Evolutionary conservation across 2,329 filamentous ascomycete species (phyloP).

Genomic region (Thyridium curvatum): DNA sequence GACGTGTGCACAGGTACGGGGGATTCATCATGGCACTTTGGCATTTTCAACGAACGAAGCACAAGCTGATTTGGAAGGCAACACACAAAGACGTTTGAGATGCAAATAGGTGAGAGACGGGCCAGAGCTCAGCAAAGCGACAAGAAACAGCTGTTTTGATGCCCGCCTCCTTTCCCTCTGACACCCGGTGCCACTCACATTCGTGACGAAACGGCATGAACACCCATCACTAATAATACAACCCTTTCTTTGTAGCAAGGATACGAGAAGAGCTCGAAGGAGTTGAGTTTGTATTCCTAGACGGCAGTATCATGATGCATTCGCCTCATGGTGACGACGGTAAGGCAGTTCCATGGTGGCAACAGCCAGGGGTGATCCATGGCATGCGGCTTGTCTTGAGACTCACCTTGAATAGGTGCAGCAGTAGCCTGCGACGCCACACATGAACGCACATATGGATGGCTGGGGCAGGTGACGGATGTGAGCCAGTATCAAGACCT

Average conservation of each 20-base stretch:
- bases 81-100: constrained; percentile 16
- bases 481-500: constrained; percentile 13
- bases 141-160: too few relatives aligned
- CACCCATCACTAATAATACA: constrained; percentile 3
- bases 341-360: constrained; percentile 5
- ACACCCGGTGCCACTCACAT: too few relatives aligned
- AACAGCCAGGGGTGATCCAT: constrained; percentile 9
- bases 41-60: too few relatives aligned
- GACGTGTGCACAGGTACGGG: constrained; percentile 16
- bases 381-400: not conserved
- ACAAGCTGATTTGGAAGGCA: constrained; percentile 2
- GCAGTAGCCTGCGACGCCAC: constrained; percentile 6
- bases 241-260: constrained; percentile 11
- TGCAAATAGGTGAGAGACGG: constrained; percentile 17
- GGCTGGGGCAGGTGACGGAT: constrained; percentile 11
- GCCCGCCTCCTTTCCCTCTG: too few relatives aligned
- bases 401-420: not conserved
- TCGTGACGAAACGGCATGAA: too few relatives aligned
- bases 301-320: constrained; percentile 15
- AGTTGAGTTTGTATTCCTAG: constrained; percentile 17
- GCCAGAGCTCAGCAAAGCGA: too few relatives aligned
- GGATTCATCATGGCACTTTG: too few relatives aligned
- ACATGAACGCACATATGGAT: constrained; percentile 15
- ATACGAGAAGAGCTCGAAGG: constrained; percentile 16
- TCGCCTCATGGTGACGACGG: constrained; percentile 10